These are phyloP conservation scores for Nectriaceae sp. DNA, from an alignment of 2,329 filamentous ascomycete genomes.

Conservation along the genomic window DNA sequence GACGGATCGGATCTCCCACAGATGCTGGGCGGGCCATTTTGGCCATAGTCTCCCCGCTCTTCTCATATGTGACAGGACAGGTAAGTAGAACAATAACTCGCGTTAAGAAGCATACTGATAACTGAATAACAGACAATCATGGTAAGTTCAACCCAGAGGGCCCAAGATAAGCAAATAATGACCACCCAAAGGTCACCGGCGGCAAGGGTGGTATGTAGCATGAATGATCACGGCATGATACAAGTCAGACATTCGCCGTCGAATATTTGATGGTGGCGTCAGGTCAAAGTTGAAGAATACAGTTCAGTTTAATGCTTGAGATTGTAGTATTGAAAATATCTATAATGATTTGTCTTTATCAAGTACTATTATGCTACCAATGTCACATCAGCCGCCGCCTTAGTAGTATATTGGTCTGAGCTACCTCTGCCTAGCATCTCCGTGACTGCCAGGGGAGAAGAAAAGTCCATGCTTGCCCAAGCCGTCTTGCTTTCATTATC, in stretches of 20 bases:
- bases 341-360: no score
- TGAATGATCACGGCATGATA: no score
- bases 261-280: no score
- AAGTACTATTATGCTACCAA: no score
- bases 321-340: no score
- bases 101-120: background rate
- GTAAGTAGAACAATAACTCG: conserved; percentile 1
- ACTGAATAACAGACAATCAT: conserved; percentile 5
- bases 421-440: no score
- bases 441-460: no score
- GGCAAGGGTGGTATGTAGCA: conserved; percentile 13
- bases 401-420: no score
- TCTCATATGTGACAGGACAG: conserved; percentile 14
- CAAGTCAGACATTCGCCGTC: background rate
- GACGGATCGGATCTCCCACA: conserved; percentile 11
- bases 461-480: conserved; percentile 13
- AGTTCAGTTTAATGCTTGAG: no score
- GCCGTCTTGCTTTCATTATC: conserved; percentile 1
- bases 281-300: no score
- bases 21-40: conserved; percentile 9
- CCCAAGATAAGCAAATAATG: background rate
- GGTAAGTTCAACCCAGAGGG: background rate
- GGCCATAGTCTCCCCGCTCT: conserved; percentile 10
- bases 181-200: conserved; percentile 6
- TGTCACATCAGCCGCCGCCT: no score